phyloP scores from a whole-genome alignment of 2,329 filamentous ascomycete genomes.

The Colletotrichum zoysiae region DNA sequence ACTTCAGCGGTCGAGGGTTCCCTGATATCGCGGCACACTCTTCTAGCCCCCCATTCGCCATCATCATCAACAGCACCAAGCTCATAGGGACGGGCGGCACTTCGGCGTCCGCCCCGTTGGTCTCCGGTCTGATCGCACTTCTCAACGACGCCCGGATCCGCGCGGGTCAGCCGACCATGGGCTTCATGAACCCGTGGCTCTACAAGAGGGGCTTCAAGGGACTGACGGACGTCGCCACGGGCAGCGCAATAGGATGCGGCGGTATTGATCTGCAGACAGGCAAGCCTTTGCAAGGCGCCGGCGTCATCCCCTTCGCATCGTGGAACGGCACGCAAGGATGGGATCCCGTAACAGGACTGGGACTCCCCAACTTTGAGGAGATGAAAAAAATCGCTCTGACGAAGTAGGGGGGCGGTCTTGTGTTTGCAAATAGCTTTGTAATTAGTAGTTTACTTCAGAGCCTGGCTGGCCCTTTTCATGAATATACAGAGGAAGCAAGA shows the following conservation, averaged over 20 bases:
- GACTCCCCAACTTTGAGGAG: constrained; percentile 58
- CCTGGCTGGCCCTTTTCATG: constrained; percentile 16
- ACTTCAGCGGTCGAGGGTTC: constrained; percentile 66
- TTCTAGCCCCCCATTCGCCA: constrained; percentile 43
- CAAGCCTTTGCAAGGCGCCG: constrained; percentile 44
- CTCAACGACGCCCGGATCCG: constrained; percentile 73
- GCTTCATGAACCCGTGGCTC: constrained; percentile 73
- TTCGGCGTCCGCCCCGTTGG: constrained; percentile 71
- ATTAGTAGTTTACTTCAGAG: constrained; percentile 7
- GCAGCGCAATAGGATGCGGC: constrained; percentile 45
- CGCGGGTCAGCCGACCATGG: constrained; percentile 64
- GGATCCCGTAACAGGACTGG: constrained; percentile 58
- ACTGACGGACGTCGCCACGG: constrained; percentile 52
- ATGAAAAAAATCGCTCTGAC: constrained; percentile 39
- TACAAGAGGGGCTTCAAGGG: constrained; percentile 55
- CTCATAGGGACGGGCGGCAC: constrained; percentile 47
- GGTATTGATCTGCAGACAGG: constrained; percentile 46
- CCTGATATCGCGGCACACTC: constrained; percentile 73
- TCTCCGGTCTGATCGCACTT: constrained; percentile 72
- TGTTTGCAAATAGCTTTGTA: constrained; percentile 1
- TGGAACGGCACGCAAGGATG: constrained; percentile 55
- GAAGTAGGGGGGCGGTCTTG: constrained; percentile 34
- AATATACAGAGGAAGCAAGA: background rate
- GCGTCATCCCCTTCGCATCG: constrained; percentile 46
- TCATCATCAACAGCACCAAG: constrained; percentile 47